Evolutionary conservation across 2,329 filamentous ascomycete species (phyloP).

Genomic region (Sclerotinia sclerotiorum): DNA sequence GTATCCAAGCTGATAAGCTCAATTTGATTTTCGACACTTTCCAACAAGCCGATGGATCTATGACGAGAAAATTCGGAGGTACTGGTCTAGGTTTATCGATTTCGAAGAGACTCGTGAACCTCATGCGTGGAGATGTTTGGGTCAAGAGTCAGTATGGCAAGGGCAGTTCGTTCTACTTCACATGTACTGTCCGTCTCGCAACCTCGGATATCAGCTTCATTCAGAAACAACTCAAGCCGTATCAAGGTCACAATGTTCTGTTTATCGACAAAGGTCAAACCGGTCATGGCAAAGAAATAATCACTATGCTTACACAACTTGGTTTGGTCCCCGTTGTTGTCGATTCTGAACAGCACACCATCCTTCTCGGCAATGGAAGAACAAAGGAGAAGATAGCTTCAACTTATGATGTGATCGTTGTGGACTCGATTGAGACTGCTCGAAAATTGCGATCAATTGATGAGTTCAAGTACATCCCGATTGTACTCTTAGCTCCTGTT

Average conservation of each 20-base stretch:
- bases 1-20: slow-evolving; percentile 91
- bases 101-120: slow-evolving; percentile 88
- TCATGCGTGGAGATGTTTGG: slow-evolving; percentile 97
- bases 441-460: slow-evolving; percentile 80
- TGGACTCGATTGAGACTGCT: slow-evolving; percentile 92
- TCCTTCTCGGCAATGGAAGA: slow-evolving; percentile 51
- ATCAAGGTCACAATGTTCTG: slow-evolving; percentile 86
- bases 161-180: slow-evolving; percentile 95
- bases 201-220: slow-evolving; percentile 76
- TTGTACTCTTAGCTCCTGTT: slow-evolving; percentile 84
- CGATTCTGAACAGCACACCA: slow-evolving; percentile 69
- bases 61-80: slow-evolving; percentile 92
- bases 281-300: slow-evolving; percentile 72
- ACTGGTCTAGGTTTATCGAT: slow-evolving; percentile 93
- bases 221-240: slow-evolving; percentile 81
- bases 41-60: slow-evolving; percentile 96
- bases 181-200: slow-evolving; percentile 83
- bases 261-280: slow-evolving; percentile 93
- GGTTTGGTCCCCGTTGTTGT: slow-evolving; percentile 82
- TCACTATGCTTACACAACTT: slow-evolving; percentile 73
- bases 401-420: slow-evolving; percentile 89
- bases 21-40: slow-evolving; percentile 98
- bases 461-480: slow-evolving; percentile 96
- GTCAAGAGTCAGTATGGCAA: slow-evolving; percentile 89
- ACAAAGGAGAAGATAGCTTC: slow-evolving; percentile 43